Evolutionary conservation across 306 rosid species (phyloP), one percentile per base, ranked within the genome.

Genomic region (Cucumis hystrix): DNA sequence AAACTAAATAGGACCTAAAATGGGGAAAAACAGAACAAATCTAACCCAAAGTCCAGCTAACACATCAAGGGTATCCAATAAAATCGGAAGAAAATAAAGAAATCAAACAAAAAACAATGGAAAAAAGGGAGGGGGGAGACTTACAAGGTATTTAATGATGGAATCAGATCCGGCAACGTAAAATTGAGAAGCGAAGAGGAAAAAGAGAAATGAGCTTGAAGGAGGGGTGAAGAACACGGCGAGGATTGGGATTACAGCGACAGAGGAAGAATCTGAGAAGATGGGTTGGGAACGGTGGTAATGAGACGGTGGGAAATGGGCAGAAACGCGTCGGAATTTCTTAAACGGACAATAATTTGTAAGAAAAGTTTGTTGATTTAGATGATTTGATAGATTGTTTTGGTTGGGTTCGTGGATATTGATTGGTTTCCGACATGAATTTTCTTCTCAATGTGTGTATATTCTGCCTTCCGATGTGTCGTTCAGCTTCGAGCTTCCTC

Each of bases 251-350:
- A 39, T 66, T 18, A 66, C 30, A 39, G 52, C 73, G 73, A 40
- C 54, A 33, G 73, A 67, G 73, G 17, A 67, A 67, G 73, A 43
- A 68, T 43, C 75, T 43, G 75, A 43, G 56, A 68, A 68, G 75
- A 10, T 41, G 74, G 54, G 54, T 6, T 41, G 73, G 15, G 17
- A 66, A 40, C 54, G 73, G 20, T 10, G 52, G 6, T n/a, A 17
- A 41, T 4, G 35, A 12, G 37, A 4, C 35, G 56, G 75, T 68
- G 75, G 51, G 51, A 66, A 39, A 66, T 40, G 17, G 52, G 51
- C 71, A 35, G 74, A 20, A 67, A 67, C 74, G 74, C 54, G 75
- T 43, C 35, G 75, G 75, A 68, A 68, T 11, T 18, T 21, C n/a
- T 21, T 12, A 43, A n/a, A 39, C 7, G 39, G 55, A 16, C 39